phyloP scores from a whole-genome alignment of 495 filamentous ascomycete genomes.

The Chlorociboria aeruginascens region DNA sequence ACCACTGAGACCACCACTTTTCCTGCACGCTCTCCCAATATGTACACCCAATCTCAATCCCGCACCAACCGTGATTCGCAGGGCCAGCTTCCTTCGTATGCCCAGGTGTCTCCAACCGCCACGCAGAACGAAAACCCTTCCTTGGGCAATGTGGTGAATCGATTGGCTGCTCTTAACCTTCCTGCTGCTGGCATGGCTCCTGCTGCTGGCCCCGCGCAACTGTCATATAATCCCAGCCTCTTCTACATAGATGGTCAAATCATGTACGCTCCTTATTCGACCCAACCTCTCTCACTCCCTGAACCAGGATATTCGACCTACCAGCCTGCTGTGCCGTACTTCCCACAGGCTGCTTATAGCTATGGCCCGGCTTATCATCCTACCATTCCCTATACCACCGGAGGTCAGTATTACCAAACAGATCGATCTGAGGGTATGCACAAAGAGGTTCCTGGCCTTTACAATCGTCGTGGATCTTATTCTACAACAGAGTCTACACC shows the following conservation, averaged over 20 bases:
- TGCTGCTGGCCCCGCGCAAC: slow-evolving; percentile 17
- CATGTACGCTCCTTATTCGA: slow-evolving; percentile 21
- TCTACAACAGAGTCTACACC: slow-evolving; percentile 61
- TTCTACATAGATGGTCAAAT: slow-evolving; percentile 26
- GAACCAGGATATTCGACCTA: slow-evolving; percentile 17
- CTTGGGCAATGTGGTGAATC: slow-evolving; percentile 22
- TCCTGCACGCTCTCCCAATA: slow-evolving; percentile 10
- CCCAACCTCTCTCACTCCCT: slow-evolving; percentile 14
- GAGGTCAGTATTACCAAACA: slow-evolving; percentile 22
- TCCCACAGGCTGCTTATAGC: slow-evolving; percentile 23
- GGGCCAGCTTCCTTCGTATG: slow-evolving; percentile 6
- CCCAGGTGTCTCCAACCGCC: neutral
- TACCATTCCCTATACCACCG: slow-evolving; percentile 37
- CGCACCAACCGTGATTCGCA: slow-evolving; percentile 14
- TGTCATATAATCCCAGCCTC: slow-evolving; percentile 21
- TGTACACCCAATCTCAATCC: slow-evolving; percentile 17
- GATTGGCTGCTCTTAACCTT: slow-evolving; percentile 29
- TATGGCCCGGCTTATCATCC: slow-evolving; percentile 24
- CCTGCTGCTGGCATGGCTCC: slow-evolving; percentile 22
- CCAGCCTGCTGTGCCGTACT: slow-evolving; percentile 10
- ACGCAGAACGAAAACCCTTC: slow-evolving; percentile 8
- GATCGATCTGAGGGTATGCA: slow-evolving; percentile 24
- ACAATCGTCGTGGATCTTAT: slow-evolving; percentile 50
- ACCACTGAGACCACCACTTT: slow-evolving; percentile 5
- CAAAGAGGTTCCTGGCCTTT: slow-evolving; percentile 42